phyloP scores from a whole-genome alignment of 768 basidiomycete genomes.

The Panus rudis region DNA sequence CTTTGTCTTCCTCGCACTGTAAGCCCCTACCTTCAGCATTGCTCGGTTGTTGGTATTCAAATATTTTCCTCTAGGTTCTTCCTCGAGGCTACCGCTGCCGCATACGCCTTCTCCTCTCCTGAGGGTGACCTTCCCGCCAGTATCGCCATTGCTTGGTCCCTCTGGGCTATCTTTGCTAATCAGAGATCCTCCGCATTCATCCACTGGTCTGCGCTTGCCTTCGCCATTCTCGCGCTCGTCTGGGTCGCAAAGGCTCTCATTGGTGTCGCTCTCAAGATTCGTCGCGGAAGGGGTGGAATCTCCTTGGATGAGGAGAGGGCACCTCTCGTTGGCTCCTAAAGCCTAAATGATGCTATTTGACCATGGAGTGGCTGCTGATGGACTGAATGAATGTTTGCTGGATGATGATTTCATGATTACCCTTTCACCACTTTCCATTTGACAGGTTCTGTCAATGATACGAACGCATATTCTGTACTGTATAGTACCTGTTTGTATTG shows the following conservation, averaged over 20 bases:
- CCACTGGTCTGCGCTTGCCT: slow-evolving; percentile 84
- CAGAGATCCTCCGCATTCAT: slow-evolving; percentile 67
- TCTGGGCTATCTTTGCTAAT: slow-evolving; percentile 87
- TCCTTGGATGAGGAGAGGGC: slow-evolving; percentile 85
- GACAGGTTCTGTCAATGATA: too few species aligned
- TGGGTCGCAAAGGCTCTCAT: slow-evolving; percentile 76
- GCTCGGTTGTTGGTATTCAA: neutral
- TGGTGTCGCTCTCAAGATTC: slow-evolving; percentile 40
- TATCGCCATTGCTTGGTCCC: slow-evolving; percentile 86
- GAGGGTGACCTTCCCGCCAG: slow-evolving; percentile 93
- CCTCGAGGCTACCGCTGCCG: slow-evolving; percentile 87
- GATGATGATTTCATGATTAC: too few species aligned
- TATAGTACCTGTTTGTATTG: too few species aligned
- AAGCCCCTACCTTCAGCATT: slow-evolving; percentile 25
- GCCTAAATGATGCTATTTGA: too few species aligned
- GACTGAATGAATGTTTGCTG: too few species aligned
- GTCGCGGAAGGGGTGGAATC: slow-evolving; percentile 39
- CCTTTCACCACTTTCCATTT: too few species aligned
- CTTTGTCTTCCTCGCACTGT: slow-evolving; percentile 90
- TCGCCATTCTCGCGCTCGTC: slow-evolving; percentile 76
- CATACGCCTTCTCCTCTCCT: slow-evolving; percentile 85
- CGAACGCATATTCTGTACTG: too few species aligned
- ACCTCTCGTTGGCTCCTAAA: slow-evolving; percentile 51
- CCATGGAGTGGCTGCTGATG: too few species aligned
- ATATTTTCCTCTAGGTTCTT: slow-evolving; percentile 52